These are phyloP conservation scores for Citrus hindsii DNA, from an alignment of 345 rosid genomes.

Conservation along the genomic window DNA sequence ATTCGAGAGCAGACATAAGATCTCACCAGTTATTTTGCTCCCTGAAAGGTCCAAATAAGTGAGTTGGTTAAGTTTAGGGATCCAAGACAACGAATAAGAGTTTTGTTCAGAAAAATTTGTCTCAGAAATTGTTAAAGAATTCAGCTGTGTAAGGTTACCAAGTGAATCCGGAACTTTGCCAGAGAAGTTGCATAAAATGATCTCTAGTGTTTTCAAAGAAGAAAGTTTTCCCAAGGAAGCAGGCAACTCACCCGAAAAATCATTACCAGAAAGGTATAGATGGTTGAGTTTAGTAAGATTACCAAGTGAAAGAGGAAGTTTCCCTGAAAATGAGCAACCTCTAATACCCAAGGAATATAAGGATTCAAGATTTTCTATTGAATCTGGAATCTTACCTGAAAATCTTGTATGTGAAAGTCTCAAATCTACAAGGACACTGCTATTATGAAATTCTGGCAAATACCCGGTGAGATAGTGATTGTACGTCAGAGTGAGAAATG, in stretches of 20 bases:
- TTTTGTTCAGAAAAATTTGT: background rate
- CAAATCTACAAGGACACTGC: background rate
- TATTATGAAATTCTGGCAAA: background rate
- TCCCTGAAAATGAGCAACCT: background rate
- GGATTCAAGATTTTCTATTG: background rate
- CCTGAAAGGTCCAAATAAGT: background rate
- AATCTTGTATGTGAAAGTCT: background rate
- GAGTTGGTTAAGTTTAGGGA: background rate
- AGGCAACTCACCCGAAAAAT: background rate
- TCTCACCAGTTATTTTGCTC: background rate
- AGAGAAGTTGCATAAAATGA: background rate
- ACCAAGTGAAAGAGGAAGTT: background rate
- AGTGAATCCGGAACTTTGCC: conserved; percentile 2
- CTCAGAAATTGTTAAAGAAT: background rate
- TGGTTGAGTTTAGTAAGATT: background rate
- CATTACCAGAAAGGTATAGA: background rate
- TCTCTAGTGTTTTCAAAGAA: background rate
- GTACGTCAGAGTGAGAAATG: background rate
- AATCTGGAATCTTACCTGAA: background rate
- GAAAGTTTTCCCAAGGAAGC: background rate
- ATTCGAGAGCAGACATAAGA: background rate
- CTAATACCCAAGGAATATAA: background rate
- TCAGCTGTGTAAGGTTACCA: background rate
- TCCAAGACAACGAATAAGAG: background rate
- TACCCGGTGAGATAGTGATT: background rate